Conservation (phyloP, 495 filamentous ascomycete genomes). For the Neurospora hispaniola region DNA sequence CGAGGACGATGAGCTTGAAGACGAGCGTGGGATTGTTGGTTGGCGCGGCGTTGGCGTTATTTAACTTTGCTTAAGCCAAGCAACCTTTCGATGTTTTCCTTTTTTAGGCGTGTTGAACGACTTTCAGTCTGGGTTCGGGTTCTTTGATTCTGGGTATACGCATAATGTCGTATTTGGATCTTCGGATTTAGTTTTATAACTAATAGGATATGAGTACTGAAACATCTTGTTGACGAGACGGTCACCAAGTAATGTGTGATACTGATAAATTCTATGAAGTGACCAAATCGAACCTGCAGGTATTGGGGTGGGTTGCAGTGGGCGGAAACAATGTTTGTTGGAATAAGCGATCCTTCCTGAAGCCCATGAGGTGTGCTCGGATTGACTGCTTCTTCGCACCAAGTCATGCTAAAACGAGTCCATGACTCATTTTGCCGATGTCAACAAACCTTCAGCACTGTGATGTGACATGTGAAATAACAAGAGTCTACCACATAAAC, state of each 20-base stretch:
- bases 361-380: neutral
- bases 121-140: neutral
- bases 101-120: neutral
- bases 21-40: neutral
- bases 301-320: neutral
- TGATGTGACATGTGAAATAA: neutral
- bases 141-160: neutral
- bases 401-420: neutral
- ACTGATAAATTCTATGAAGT: neutral
- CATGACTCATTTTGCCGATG: neutral
- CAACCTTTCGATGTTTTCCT: neutral
- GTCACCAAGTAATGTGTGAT: neutral
- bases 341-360: neutral
- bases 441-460: neutral
- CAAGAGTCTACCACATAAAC: neutral
- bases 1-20: constrained; percentile 12
- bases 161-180: neutral
- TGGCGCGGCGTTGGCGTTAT: neutral
- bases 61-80: neutral
- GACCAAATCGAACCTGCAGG: neutral
- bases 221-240: constrained; percentile 8
- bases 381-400: neutral
- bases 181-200: neutral
- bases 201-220: constrained; percentile 10
- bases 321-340: neutral